These are phyloP conservation scores for Cicer bijugum DNA, from an alignment of 306 rosid species.

Conservation along the genomic window DNA sequence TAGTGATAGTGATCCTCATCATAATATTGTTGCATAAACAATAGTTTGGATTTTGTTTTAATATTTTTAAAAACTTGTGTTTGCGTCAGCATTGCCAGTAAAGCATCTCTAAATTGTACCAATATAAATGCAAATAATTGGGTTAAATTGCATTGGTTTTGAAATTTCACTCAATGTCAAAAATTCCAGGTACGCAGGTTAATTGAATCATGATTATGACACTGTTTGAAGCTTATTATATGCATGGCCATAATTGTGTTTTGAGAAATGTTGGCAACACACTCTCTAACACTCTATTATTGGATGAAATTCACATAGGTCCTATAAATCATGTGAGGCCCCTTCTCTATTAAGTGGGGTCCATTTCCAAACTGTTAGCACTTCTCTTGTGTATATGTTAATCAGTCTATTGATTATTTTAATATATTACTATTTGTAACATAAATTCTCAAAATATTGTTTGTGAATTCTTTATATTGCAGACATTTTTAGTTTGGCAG, in stretches of 20 bases:
- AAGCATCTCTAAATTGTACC: slow-evolving; percentile 28
- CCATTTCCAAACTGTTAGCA: slow-evolving; percentile 2
- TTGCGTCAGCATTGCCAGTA: background rate
- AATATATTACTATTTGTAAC: slow-evolving; percentile 28
- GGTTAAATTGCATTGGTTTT: slow-evolving; percentile 11
- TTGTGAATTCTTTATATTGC: slow-evolving; percentile 47
- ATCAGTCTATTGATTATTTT: slow-evolving; percentile 20
- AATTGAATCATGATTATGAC: slow-evolving; percentile 9
- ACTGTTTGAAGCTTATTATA: background rate
- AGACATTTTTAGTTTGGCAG: slow-evolving; percentile 96
- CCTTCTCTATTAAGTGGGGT: background rate
- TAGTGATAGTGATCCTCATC: slow-evolving; percentile 15
- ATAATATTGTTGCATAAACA: slow-evolving; percentile 1
- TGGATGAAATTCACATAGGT: background rate
- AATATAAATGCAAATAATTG: slow-evolving; percentile 1
- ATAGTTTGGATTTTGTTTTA: slow-evolving; percentile 8
- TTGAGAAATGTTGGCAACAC: background rate
- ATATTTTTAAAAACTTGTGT: background rate
- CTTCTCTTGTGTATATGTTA: background rate
- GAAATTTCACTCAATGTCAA: slow-evolving; percentile 4
- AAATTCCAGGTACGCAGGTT: background rate
- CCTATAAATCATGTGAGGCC: background rate
- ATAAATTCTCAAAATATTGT: slow-evolving; percentile 35
- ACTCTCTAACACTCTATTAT: background rate
- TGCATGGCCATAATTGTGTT: slow-evolving; percentile 1